phyloP scores from a whole-genome alignment of 1,284 basidiomycete genomes.

The Entoloma clypeatum region DNA sequence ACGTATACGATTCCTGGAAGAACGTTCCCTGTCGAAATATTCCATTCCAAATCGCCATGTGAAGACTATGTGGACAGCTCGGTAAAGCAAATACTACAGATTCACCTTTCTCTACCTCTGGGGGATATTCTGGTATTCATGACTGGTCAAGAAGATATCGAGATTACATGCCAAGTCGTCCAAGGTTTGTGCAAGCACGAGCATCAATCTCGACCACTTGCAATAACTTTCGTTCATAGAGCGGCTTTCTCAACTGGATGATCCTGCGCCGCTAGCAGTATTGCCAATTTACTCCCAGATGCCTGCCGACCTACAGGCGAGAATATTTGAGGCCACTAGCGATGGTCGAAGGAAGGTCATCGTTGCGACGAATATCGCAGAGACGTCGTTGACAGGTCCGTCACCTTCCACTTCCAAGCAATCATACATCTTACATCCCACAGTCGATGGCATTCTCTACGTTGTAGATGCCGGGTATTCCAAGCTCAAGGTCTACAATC shows the following conservation, averaged over 20 bases:
- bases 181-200: constrained; percentile 60
- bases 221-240: constrained; percentile 45
- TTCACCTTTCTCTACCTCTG: constrained; percentile 90
- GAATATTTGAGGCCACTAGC: constrained; percentile 94
- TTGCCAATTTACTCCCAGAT: constrained; percentile 99
- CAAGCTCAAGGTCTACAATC: constrained; percentile 98
- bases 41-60: constrained; percentile 95
- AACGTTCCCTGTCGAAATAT: constrained; percentile 97
- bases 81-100: constrained; percentile 96
- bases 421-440: not conserved
- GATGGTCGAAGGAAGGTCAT: constrained; percentile 96
- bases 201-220: not conserved
- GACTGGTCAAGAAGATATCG: constrained; percentile 99
- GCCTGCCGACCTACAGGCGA: constrained; percentile 98
- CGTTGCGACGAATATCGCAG: constrained; percentile 98
- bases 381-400: constrained; percentile 91
- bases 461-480: constrained; percentile 97
- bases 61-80: constrained; percentile 99
- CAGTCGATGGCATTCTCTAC: constrained; percentile 96
- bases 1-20: constrained; percentile 97
- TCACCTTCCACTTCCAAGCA: constrained; percentile 4
- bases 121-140: constrained; percentile 99
- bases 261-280: constrained; percentile 82
- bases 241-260: constrained; percentile 86
- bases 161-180: constrained; percentile 89